A percentile compares a stretch with the other conserved stretches of the same genome.
Evolutionary conservation across 768 basidiomycete species (phyloP).

Genomic region (Psilocybe cyanescens): DNA sequence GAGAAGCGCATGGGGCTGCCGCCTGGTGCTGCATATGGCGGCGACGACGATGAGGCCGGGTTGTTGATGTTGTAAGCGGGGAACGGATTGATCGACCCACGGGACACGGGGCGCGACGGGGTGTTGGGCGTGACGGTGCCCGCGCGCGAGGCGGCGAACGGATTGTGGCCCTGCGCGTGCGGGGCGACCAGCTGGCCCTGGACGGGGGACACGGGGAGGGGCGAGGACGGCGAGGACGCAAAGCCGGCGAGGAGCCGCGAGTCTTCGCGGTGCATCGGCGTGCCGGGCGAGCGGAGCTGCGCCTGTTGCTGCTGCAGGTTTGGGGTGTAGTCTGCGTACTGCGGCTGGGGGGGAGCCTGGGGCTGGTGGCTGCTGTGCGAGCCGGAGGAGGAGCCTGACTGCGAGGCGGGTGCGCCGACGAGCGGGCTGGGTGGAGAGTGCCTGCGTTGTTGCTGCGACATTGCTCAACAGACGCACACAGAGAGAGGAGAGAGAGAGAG

Average conservation of each 20-base stretch:
- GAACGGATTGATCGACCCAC: background rate
- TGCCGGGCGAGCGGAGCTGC: background rate
- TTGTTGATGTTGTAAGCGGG: background rate
- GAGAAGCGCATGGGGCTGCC: background rate
- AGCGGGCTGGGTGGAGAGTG: background rate
- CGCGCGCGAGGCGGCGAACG: background rate
- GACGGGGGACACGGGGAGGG: background rate
- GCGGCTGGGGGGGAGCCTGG: background rate
- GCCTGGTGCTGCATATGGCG: too few species aligned
- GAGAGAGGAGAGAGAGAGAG: too few species aligned
- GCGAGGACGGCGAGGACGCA: background rate
- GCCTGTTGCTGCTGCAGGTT: background rate
- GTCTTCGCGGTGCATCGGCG: background rate
- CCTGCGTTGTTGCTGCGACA: background rate
- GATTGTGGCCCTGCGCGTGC: background rate
- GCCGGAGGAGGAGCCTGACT: background rate
- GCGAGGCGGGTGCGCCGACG: background rate
- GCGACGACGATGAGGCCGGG: background rate
- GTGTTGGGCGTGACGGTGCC: background rate
- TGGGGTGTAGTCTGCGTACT: background rate
- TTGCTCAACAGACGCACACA: background rate
- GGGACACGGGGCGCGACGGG: constrained; percentile 1
- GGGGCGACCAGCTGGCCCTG: background rate
- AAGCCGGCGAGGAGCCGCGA: background rate
- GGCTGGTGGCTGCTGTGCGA: too few species aligned